These are phyloP conservation scores for Anthracocystis panici-leucophaei DNA, from an alignment of 1,284 basidiomycete genomes.

Conservation along the genomic window DNA sequence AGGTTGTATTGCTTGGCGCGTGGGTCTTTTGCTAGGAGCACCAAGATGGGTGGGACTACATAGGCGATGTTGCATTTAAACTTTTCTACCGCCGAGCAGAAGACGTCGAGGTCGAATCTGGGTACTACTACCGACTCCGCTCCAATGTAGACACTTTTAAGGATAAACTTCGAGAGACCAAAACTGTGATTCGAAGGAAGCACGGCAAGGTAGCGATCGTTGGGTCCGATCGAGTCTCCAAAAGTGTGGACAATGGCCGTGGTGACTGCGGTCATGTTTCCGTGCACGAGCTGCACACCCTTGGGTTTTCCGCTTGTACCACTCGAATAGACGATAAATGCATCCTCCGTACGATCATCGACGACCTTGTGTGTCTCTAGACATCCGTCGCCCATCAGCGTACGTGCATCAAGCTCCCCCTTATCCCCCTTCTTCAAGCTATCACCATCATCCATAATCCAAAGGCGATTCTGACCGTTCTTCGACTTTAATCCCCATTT, in stretches of 20 bases:
- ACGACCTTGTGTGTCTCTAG: constrained; percentile 51
- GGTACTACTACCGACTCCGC: constrained; percentile 78
- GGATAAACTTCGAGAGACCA: constrained; percentile 74
- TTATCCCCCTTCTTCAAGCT: constrained; percentile 45
- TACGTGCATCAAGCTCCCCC: constrained; percentile 55
- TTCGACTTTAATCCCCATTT: constrained; percentile 30
- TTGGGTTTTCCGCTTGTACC: constrained; percentile 68
- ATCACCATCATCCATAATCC: constrained; percentile 65
- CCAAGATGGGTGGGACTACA: constrained; percentile 86
- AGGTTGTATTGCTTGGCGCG: constrained; percentile 80
- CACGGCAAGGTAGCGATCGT: constrained; percentile 52
- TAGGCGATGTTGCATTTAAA: constrained; percentile 77
- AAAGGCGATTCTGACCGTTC: constrained; percentile 55
- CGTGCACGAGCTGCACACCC: constrained; percentile 65
- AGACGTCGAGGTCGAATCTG: constrained; percentile 80
- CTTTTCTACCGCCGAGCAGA: constrained; percentile 77
- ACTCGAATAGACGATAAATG: constrained; percentile 63
- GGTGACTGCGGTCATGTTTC: constrained; percentile 58
- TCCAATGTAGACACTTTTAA: constrained; percentile 76
- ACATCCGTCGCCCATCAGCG: constrained; percentile 32
- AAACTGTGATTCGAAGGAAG: constrained; percentile 66
- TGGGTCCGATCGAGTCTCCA: constrained; percentile 42
- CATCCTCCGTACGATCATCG: constrained; percentile 47
- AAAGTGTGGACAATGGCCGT: constrained; percentile 40
- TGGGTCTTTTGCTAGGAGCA: constrained; percentile 81